Evolutionary conservation across 352 stramenopile genomes (phyloP).

Genomic region (Globisporangium radiosum): DNA sequence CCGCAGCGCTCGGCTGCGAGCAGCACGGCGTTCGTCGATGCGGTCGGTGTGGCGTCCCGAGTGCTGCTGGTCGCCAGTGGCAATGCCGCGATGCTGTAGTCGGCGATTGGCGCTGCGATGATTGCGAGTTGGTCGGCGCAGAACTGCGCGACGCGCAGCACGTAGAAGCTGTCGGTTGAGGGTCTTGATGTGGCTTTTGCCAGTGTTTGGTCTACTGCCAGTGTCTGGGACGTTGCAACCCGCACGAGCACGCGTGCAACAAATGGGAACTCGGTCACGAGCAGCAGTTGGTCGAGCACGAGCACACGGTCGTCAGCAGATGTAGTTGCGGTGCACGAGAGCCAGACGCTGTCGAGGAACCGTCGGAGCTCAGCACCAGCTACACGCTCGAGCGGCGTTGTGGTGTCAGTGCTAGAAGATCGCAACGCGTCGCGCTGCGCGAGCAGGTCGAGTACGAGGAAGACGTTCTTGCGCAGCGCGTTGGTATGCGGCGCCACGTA

Average conservation of each 20-base stretch:
- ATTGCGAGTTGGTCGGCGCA: constrained; percentile 48
- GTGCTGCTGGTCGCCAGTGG: too few relatives aligned
- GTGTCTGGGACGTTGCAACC: constrained; percentile 9
- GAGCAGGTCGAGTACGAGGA: constrained; percentile 49
- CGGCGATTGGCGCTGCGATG: constrained; percentile 42
- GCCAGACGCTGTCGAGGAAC: constrained; percentile 31
- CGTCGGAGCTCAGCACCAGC: constrained; percentile 31
- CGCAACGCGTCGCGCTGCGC: constrained; percentile 16
- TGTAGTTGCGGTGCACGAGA: constrained; percentile 3
- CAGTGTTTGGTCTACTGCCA: too few relatives aligned
- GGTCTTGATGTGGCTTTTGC: too few relatives aligned
- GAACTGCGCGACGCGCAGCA: constrained; percentile 44
- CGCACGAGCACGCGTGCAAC: constrained; percentile 32
- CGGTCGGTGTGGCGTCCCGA: background rate
- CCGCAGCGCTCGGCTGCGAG: constrained; percentile 69
- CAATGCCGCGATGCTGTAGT: constrained; percentile 23
- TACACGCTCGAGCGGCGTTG: constrained; percentile 13
- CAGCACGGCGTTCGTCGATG: constrained; percentile 61
- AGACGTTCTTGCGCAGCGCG: constrained; percentile 62
- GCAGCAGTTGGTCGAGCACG: constrained; percentile 48
- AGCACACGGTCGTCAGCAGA: constrained; percentile 25
- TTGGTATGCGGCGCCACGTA: constrained; percentile 27
- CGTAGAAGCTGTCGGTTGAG: constrained; percentile 9
- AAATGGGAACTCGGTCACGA: constrained; percentile 55
- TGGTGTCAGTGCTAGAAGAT: background rate